Percentiles rank a stretch among this genome's conserved stretches.
These are phyloP conservation scores for Tulasnella sp. DNA, from an alignment of 768 basidiomycete species.

Conservation along the genomic window DNA sequence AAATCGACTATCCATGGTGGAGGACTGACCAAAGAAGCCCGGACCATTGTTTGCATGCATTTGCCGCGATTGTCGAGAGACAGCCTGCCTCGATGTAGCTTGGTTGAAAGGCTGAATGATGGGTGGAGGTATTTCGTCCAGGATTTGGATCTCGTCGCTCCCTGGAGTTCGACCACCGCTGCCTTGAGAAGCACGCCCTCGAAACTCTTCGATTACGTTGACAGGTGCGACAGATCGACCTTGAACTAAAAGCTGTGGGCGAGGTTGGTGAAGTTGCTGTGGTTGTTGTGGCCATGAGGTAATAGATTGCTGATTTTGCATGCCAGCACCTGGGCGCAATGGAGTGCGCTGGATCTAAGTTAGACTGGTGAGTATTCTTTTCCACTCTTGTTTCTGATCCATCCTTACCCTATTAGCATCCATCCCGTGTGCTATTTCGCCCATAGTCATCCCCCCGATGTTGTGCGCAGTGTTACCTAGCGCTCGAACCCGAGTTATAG, in stretches of 20 bases:
- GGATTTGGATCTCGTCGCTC: not conserved
- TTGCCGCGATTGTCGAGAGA: not conserved
- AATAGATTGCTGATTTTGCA: constrained; percentile 1
- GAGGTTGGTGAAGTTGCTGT: constrained; percentile 10
- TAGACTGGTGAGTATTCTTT: not conserved
- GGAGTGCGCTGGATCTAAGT: constrained; percentile 21
- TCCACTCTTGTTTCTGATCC: constrained; percentile 15
- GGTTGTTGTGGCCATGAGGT: constrained; percentile 8
- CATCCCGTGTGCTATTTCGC: constrained; percentile 51
- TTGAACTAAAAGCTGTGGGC: not conserved
- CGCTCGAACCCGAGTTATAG: not conserved
- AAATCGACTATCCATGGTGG: not conserved
- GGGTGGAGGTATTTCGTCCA: not conserved
- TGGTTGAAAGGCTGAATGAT: not conserved
- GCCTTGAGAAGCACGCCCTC: not conserved
- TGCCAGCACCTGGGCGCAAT: constrained; percentile 14
- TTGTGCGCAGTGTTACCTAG: not conserved
- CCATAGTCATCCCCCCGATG: constrained; percentile 33
- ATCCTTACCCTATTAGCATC: constrained; percentile 44
- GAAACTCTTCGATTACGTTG: not conserved
- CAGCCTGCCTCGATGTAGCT: not conserved
- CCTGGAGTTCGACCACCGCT: not conserved
- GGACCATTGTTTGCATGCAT: not conserved
- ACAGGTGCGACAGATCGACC: not conserved
- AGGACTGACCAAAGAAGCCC: not conserved